A percentile compares a stretch with the other conserved stretches of the same genome.
phyloP scores from a whole-genome alignment of 352 stramenopile species.

The Pythium scleroteichum region DNA sequence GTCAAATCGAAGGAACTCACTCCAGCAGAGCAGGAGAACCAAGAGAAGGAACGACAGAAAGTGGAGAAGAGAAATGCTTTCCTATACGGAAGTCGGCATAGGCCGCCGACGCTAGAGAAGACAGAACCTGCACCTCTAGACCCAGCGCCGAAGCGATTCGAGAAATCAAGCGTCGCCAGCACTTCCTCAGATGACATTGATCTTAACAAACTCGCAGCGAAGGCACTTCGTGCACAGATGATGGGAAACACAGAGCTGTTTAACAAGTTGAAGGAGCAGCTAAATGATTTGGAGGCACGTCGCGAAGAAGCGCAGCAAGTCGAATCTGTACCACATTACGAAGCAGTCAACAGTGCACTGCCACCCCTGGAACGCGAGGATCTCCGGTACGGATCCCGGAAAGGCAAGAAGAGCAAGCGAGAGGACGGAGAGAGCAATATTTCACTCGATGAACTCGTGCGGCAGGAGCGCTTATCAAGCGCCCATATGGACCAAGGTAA shows the following conservation, averaged over 20 bases:
- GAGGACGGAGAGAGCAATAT: constrained; percentile 30
- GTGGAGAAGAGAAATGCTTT: constrained; percentile 58
- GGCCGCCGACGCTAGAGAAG: background rate
- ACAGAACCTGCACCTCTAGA: background rate
- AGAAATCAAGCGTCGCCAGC: background rate
- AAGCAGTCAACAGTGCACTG: constrained; percentile 55
- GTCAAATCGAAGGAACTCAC: constrained; percentile 16
- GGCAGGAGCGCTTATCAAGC: constrained; percentile 67
- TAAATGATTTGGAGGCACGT: constrained; percentile 80
- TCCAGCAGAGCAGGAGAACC: constrained; percentile 13
- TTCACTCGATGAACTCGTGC: constrained; percentile 77
- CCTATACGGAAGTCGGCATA: constrained; percentile 43
- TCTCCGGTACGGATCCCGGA: constrained; percentile 51
- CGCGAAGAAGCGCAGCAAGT: constrained; percentile 43
- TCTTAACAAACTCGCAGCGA: constrained; percentile 81
- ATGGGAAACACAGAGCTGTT: constrained; percentile 79
- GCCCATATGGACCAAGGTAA: constrained; percentile 44
- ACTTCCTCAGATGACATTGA: constrained; percentile 31
- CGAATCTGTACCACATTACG: constrained; percentile 53
- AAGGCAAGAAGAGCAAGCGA: constrained; percentile 58
- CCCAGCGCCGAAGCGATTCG: background rate
- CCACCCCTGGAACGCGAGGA: constrained; percentile 75
- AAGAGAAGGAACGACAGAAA: constrained; percentile 37
- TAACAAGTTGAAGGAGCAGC: constrained; percentile 66
- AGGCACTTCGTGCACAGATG: constrained; percentile 79